Conservation (phyloP, 2,329 filamentous ascomycete species). For the Dryadomyces sulphureus region DNA sequence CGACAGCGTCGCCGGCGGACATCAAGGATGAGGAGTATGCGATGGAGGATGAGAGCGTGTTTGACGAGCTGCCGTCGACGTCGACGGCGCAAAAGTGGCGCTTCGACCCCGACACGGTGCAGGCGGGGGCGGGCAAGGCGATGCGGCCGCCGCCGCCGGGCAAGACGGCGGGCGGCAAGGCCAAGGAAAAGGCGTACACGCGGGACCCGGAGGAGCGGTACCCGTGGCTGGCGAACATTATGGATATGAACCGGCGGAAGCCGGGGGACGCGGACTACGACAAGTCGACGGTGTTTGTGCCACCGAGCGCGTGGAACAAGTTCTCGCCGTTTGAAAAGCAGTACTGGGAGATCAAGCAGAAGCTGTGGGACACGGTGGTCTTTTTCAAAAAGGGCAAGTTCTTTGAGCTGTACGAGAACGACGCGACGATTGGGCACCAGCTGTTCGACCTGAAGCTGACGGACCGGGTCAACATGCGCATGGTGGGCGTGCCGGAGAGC, state of each 20-base stretch:
- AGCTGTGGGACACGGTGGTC: constrained; percentile 92
- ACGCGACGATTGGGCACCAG: constrained; percentile 91
- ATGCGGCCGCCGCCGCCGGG: constrained; percentile 11
- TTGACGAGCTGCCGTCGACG: constrained; percentile 40
- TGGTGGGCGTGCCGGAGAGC: constrained; percentile 94
- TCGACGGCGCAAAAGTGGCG: constrained; percentile 78
- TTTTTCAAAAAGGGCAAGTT: constrained; percentile 99
- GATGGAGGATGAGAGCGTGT: constrained; percentile 34
- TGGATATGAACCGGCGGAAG: constrained; percentile 70
- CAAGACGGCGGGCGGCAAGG: constrained; percentile 18
- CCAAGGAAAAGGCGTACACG: constrained; percentile 57
- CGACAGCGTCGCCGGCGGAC: constrained; percentile 32
- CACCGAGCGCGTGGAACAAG: constrained; percentile 59
- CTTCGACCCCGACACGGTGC: constrained; percentile 35
- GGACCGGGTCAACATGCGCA: constrained; percentile 97
- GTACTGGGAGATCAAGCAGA: constrained; percentile 98
- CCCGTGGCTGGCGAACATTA: constrained; percentile 73
- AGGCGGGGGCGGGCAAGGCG: constrained; percentile 16
- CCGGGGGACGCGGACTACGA: constrained; percentile 79
- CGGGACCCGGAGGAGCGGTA: constrained; percentile 79
- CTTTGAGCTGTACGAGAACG: constrained; percentile 95
- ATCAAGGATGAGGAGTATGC: constrained; percentile 22
- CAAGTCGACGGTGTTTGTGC: constrained; percentile 79
- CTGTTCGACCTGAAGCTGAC: constrained; percentile 96
- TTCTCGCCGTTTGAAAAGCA: constrained; percentile 96